Evolutionary conservation across 169 alveolate species (phyloP).

Genomic region (Babesia sp.): DNA sequence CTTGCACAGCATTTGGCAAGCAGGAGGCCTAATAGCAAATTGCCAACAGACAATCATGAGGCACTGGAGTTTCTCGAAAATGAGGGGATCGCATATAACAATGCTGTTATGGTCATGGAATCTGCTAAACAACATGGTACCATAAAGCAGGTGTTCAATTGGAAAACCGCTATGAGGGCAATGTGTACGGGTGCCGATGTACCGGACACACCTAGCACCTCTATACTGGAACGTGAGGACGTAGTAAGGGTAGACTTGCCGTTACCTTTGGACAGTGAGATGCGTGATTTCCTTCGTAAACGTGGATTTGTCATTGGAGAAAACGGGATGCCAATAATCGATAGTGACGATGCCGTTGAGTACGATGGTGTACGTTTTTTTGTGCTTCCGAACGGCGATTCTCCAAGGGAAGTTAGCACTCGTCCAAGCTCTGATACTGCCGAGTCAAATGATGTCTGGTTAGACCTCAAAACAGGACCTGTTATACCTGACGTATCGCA

Average conservation of each 20-base stretch:
- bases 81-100: constrained; percentile 34
- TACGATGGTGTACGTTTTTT: constrained; percentile 16
- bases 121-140: not conserved
- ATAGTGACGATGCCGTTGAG: constrained; percentile 1
- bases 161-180: constrained; percentile 37
- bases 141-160: constrained; percentile 22
- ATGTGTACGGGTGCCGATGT: constrained; percentile 20
- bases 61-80: constrained; percentile 21
- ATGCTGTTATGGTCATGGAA: constrained; percentile 28
- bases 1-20: constrained; percentile 19
- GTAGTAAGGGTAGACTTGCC: constrained; percentile 15
- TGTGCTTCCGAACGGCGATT: constrained; percentile 8
- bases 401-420: not conserved
- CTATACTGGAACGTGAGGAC: constrained; percentile 2
- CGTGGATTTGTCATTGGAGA: constrained; percentile 32
- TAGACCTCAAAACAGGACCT: constrained; percentile 25
- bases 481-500: constrained; percentile 2
- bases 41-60: constrained; percentile 9
- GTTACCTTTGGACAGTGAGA: constrained; percentile 6
- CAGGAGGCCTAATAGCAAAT: not conserved
- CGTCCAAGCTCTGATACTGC: not conserved
- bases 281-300: constrained; percentile 29
- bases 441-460: not conserved
- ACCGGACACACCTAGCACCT: constrained; percentile 1
- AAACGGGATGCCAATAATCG: constrained; percentile 32